A percentile compares a stretch with the other conserved stretches of the same genome.
Conservation (phyloP, 495 filamentous ascomycete genomes). For the Aspergillus asperescens region DNA sequence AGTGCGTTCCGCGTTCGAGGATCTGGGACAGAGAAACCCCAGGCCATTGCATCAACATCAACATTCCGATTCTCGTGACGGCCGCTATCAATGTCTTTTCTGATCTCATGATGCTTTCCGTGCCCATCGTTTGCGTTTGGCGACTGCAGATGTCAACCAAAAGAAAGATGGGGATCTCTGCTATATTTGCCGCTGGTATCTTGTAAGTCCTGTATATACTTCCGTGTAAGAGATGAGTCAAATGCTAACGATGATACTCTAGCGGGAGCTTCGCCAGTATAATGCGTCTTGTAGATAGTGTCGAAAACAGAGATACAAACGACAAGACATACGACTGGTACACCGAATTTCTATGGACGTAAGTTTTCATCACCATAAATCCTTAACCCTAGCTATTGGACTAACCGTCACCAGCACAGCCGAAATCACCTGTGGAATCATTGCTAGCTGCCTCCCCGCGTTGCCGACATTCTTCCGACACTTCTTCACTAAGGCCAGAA, state of each 20-base stretch:
- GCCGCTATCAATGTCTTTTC: constrained; percentile 34
- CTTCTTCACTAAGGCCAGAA: constrained; percentile 14
- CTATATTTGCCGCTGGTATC: constrained; percentile 35
- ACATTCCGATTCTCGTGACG: constrained; percentile 27
- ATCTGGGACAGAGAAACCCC: constrained; percentile 26
- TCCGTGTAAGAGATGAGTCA: neutral
- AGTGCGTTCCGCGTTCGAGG: constrained; percentile 27
- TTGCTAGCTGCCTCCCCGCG: constrained; percentile 21
- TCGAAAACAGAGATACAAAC: constrained; percentile 6
- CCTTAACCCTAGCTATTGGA: neutral
- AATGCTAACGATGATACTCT: neutral
- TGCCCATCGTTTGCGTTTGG: constrained; percentile 35
- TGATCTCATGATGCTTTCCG: constrained; percentile 33
- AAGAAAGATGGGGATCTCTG: constrained; percentile 26
- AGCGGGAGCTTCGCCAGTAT: constrained; percentile 20
- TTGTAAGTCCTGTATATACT: constrained; percentile 17
- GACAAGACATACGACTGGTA: constrained; percentile 23
- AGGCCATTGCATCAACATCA: constrained; percentile 30
- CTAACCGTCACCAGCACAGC: constrained; percentile 12
- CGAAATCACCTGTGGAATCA: constrained; percentile 22
- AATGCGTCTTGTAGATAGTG: constrained; percentile 19
- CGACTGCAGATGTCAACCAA: constrained; percentile 21
- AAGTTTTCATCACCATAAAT: neutral
- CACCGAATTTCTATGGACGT: constrained; percentile 23
- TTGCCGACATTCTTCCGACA: constrained; percentile 17